Evolutionary conservation across 2,329 filamentous ascomycete genomes (phyloP), one percentile per base, ranked within the genome.

Genomic region (Microdochium bolleyi): DNA sequence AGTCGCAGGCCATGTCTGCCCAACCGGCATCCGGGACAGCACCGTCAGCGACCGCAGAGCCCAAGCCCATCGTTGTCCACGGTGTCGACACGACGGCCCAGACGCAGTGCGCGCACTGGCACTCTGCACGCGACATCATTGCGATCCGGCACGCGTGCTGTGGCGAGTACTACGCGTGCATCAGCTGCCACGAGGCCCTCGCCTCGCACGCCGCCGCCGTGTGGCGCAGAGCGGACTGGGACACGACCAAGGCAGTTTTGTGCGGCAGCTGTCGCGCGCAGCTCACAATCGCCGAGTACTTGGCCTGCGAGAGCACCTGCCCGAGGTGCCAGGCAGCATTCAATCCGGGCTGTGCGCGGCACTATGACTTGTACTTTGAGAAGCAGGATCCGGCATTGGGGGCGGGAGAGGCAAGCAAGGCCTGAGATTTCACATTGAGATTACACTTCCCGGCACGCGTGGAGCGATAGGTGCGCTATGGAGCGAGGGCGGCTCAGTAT

Each of bases 131-230:
- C 46, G 60, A 61, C 48, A 55, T 61, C 46, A 60, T 61, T 24
- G 60, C 60, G 51, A 61, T 61, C 37, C 56, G 54, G 21, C 60
- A 61, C 54, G 55, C 52, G 38, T 61, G 60, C 56, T 61, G 60
- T 48, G 53, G 51, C n/a, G 38, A 58, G 3, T 61, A 60, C 51
- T 61, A 60, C 51, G 60, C 60, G 44, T 61, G 60, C 50, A 58
- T 58, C 44, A 56, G 54, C 54, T 61, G 60, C 44, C 60, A 61
- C 49, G 55, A 58, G 4, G 58, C 54, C 0, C 19, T 58, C 24
- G 57, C 54, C 16, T 24, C 21, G 13, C 60, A 61, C 48, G 11
- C 38, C 10, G 19, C 57, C 3, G 34, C 51, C 11, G 54, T 58
- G 34, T 61, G 60, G 58, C 50, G 55, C 7, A 53, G 30, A 7